Base-by-base conservation (phyloP, 2,329 filamentous ascomycete genomes). In the Fusarium humuli region DNA sequence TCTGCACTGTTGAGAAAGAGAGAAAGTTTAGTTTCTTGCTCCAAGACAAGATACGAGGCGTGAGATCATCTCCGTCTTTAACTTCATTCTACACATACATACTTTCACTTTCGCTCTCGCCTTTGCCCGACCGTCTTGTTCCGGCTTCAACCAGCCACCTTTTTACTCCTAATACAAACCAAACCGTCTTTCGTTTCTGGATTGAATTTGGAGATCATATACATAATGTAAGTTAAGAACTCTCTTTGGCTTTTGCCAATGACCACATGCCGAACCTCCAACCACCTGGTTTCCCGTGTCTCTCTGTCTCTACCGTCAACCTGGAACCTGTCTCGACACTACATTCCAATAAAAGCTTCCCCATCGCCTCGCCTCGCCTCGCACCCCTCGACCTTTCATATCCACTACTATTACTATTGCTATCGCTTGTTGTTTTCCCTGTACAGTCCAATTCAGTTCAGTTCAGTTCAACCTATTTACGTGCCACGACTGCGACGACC, bases 211-310 rank as follows among this genome's bases (percentile, higher is more conserved):
- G 32, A 52, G 49, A 41, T 52, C 49, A 79, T 29, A 56, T 40
- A 47, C 76, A 66, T 67, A 79, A 79, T 79, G 78, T 80, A 77
- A 80, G 78, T 80, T 67, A 74, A 37, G 34, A 37, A 71, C 71
- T 75, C 70, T 74, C 67, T 73, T 75, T 73, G 25, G 18, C 34
- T n/a, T 41, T 53, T 29, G 30, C 58, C 73, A 55, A 74, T 72
- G 71, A 72, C 73, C 73, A 74, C 73, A 76, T 77, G 72, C 52
- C 20, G 41, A 29, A 29, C 76, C 69, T 69, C 67, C 77, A 77
- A 77, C 77, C 77, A 72, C 71, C 68, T 59, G 63, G 52, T 72
- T 70, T 66, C 64, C 34, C 57, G 63, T 64, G 44, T 48, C 61
- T 60, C 32, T 54, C 22, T 55, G 30, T 22, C 56, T 54, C 34